Evolutionary conservation across 441 rosid species (phyloP).

Genomic region (Bruguiera hainesii): DNA sequence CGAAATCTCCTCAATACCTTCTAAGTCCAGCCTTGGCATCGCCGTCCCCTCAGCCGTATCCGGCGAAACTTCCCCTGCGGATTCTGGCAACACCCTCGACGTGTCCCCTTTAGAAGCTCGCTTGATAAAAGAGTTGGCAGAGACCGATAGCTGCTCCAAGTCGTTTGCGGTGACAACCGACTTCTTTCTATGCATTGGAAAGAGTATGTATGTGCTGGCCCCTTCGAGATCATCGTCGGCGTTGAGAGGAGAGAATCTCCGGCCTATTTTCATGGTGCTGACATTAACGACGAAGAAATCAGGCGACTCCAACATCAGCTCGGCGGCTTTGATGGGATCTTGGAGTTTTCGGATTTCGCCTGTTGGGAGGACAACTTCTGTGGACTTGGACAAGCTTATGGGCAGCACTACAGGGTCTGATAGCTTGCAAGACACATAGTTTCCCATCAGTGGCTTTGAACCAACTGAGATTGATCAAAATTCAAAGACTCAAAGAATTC

Average conservation of each 20-base stretch:
- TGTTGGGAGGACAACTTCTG: constrained; percentile 52
- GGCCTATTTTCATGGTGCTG: constrained; percentile 47
- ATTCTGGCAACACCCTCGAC: constrained; percentile 40
- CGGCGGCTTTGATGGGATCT: constrained; percentile 62
- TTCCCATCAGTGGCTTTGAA: constrained; percentile 45
- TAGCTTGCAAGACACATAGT: constrained; percentile 51
- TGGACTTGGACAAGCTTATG: constrained; percentile 26
- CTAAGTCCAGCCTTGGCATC: constrained; percentile 48
- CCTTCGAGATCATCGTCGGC: constrained; percentile 64
- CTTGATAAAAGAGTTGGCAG: constrained; percentile 36
- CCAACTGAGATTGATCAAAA: too few species aligned
- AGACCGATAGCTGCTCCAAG: constrained; percentile 46
- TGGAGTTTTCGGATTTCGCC: constrained; percentile 51
- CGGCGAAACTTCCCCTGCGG: not conserved
- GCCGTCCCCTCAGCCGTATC: not conserved
- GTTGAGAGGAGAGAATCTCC: constrained; percentile 51
- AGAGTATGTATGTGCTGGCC: constrained; percentile 50
- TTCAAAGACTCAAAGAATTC: too few species aligned
- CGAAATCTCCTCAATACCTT: constrained; percentile 62
- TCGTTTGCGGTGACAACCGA: constrained; percentile 53
- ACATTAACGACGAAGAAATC: constrained; percentile 61
- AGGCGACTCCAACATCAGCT: constrained; percentile 76
- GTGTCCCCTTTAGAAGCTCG: constrained; percentile 27
- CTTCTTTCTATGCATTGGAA: constrained; percentile 61
- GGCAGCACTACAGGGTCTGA: constrained; percentile 23